A percentile compares a stretch with the other conserved stretches of the same genome.
These are phyloP conservation scores for Spizellomyces punctatus DNA, from an alignment of 192 early-diverging fungal genomes.

Conservation along the genomic window DNA sequence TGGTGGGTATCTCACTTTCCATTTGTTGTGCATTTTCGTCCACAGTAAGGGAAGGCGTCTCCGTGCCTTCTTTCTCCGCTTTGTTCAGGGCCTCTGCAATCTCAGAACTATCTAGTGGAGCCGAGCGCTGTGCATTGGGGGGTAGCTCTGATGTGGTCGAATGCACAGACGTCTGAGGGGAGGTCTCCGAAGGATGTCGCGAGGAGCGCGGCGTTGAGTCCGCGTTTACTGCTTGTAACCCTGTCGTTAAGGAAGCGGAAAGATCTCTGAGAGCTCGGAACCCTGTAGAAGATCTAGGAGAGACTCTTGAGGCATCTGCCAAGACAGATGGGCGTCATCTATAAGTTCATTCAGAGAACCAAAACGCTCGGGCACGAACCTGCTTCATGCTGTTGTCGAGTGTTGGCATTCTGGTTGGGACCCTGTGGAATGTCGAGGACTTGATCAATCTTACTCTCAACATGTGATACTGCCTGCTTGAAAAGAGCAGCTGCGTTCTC, in stretches of 20 bases:
- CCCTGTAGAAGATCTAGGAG: too few species aligned
- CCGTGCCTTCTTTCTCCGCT: neutral
- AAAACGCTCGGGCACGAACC: neutral
- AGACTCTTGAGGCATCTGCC: too few species aligned
- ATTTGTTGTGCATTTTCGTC: neutral
- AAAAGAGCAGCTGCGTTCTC: slow-evolving; percentile 50
- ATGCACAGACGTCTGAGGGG: too few species aligned
- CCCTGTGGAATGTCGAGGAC: slow-evolving; percentile 61
- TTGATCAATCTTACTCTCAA: slow-evolving; percentile 76
- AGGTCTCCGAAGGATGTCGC: too few species aligned
- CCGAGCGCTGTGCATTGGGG: too few species aligned
- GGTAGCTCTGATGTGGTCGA: too few species aligned
- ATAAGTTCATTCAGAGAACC: neutral
- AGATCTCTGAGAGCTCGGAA: too few species aligned
- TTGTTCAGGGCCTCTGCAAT: too few species aligned
- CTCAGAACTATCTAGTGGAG: too few species aligned
- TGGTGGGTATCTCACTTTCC: neutral
- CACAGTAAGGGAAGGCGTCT: neutral
- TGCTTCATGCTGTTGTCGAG: neutral
- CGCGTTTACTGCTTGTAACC: too few species aligned
- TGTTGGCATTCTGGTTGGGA: neutral
- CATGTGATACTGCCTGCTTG: slow-evolving; percentile 72
- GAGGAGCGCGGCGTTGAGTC: too few species aligned
- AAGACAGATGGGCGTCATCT: neutral
- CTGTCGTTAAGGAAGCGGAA: too few species aligned